A percentile compares a stretch with the other conserved stretches of the same genome.
These are phyloP conservation scores for Leccinum barrowsii DNA, from an alignment of 768 basidiomycete genomes.

Conservation along the genomic window DNA sequence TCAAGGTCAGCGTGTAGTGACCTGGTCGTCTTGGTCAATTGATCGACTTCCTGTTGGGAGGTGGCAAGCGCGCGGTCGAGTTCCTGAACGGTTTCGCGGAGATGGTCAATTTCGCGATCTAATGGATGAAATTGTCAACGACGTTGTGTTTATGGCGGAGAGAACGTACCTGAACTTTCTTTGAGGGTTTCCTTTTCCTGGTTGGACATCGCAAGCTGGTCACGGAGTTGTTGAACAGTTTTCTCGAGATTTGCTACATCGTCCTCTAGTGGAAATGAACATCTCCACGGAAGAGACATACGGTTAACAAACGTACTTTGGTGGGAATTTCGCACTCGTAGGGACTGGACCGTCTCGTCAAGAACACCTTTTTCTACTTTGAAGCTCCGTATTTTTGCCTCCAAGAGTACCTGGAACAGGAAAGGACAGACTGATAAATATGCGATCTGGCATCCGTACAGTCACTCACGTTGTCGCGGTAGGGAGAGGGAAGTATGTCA, in stretches of 20 bases:
- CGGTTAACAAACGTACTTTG: background rate
- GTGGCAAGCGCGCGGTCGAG: too few species aligned
- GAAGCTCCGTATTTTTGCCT: background rate
- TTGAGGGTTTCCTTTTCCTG: background rate
- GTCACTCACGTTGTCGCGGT: background rate
- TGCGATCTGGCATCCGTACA: background rate
- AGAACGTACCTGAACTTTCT: background rate
- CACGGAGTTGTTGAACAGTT: background rate
- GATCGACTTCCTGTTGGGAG: too few species aligned
- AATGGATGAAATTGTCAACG: too few species aligned
- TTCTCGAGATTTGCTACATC: background rate
- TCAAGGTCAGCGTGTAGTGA: background rate
- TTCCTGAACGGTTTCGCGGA: too few species aligned
- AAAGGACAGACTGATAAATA: background rate
- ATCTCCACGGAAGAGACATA: background rate
- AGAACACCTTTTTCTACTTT: background rate
- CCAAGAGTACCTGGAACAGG: background rate
- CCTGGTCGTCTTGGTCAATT: background rate
- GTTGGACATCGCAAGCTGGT: background rate
- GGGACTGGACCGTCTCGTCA: background rate
- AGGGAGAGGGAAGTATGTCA: background rate
- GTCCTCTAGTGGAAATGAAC: background rate
- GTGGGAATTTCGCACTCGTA: background rate
- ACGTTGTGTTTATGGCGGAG: too few species aligned
- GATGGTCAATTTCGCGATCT: too few species aligned